These are phyloP conservation scores for Arctium lappa DNA, from an alignment of 129 eudicot genomes.

Conservation along the genomic window DNA sequence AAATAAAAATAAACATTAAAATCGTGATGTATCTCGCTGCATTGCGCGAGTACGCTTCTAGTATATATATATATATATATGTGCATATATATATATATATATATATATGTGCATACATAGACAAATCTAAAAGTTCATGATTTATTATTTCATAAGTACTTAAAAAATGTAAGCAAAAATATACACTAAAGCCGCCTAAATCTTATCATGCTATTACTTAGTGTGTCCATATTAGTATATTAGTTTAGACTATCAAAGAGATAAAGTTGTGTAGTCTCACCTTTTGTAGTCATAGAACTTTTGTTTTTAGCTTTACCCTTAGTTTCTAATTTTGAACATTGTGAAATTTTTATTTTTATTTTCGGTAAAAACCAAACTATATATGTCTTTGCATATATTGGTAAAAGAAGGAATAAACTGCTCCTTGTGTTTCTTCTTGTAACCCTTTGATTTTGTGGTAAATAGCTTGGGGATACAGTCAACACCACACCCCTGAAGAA, in stretches of 20 bases:
- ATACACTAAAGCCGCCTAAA: neutral
- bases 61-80: too few relatives aligned
- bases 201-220: neutral
- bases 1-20: too few relatives aligned
- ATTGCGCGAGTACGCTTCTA: too few relatives aligned
- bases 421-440: neutral
- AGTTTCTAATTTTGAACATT: neutral
- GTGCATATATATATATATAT: too few relatives aligned
- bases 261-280: neutral
- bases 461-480: neutral
- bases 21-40: too few relatives aligned
- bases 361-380: too few relatives aligned
- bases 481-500: neutral
- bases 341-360: neutral
- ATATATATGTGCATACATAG: neutral
- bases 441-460: neutral
- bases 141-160: neutral
- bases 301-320: neutral
- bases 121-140: neutral
- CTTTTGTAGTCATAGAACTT: neutral
- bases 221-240: neutral
- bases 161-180: neutral
- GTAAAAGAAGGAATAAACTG: neutral
- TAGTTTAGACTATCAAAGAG: neutral
- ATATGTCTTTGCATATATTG: neutral